Evolutionary conservation across 2,329 filamentous ascomycete genomes (phyloP).

Genomic region (Botryotinia calthae): DNA sequence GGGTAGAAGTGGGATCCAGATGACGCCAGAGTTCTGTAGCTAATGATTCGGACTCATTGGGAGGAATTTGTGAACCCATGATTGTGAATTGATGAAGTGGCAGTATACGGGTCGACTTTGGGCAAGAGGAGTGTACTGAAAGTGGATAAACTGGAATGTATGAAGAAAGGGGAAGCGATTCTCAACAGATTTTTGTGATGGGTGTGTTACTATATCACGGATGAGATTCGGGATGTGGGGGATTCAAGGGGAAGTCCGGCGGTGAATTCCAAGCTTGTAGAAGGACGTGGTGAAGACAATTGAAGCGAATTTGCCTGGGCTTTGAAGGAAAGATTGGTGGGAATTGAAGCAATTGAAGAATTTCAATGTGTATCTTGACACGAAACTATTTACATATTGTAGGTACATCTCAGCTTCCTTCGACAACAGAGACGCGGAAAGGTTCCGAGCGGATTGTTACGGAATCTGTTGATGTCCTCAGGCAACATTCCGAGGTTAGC

Average conservation of each 20-base stretch:
- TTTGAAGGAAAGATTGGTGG: background rate
- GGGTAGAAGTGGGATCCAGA: constrained; percentile 61
- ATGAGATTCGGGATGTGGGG: background rate
- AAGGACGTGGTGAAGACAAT: background rate
- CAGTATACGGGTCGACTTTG: background rate
- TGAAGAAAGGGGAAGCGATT: constrained; percentile 17
- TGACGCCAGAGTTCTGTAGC: constrained; percentile 66
- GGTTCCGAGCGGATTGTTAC: background rate
- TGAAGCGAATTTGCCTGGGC: too few relatives aligned
- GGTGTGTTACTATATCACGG: background rate
- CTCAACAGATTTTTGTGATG: background rate
- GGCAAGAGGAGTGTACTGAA: background rate
- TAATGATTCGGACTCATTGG: background rate
- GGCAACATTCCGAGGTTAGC: background rate
- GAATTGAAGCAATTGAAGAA: background rate
- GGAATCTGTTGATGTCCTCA: background rate
- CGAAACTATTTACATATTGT: constrained; percentile 2
- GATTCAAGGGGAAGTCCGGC: background rate
- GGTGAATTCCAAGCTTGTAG: background rate
- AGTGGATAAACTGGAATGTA: background rate
- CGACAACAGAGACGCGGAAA: background rate
- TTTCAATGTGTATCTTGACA: background rate
- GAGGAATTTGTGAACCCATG: constrained; percentile 1
- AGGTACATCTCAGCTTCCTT: background rate
- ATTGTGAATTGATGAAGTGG: background rate